Base-by-base conservation (phyloP, 2,329 filamentous ascomycete species). In the Aspergillus jensenii region DNA sequence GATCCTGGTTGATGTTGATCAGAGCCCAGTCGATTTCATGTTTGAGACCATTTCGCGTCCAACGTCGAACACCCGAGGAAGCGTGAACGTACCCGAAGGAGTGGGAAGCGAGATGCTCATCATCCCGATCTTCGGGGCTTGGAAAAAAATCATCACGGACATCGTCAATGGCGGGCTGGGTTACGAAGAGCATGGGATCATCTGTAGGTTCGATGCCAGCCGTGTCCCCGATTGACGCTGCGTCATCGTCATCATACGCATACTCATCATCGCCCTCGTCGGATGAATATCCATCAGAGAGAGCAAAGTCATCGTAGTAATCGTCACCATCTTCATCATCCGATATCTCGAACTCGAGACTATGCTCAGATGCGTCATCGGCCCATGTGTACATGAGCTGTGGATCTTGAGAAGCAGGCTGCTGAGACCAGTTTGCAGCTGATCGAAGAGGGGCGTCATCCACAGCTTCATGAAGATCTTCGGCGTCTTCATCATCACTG, bases 1-100 rank as follows among this genome's bases (percentile, higher is more conserved):
- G 86, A 11, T 87, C 83, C 4, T 87, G 81, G 11, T 88, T 80
- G 62, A 98, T 90, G 64, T 90, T 86, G 66, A 98, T 92, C 2
- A 98, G 79, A 0, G 93, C 92, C 93, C 93, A 98, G 73, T 98
- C 93, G 45, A 98, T 92, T 73, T 98, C 93, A 71, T 97, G 93
- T 6, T 90, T 81, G 23, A 96, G 78, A 4, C 88, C 87, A 60
- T 89, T 82, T 59, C 88, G 83, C 52, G 80, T 82, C 70, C 90
- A 88, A 31, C 93, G 86, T 4, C 91, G 87, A 58, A 98, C 89
- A 6, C 93, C 93, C 21, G 92, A 96, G 0, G 91, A 96, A 0
- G 93, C 93, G 68, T 96, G 91, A 4, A 98, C 81, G 67, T 91
- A 87, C 3, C 93, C 93, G 1, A 98, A 81, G 14, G 87, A 85